phyloP scores from a whole-genome alignment of 1,284 basidiomycete genomes.

The Coniophora puteana region DNA sequence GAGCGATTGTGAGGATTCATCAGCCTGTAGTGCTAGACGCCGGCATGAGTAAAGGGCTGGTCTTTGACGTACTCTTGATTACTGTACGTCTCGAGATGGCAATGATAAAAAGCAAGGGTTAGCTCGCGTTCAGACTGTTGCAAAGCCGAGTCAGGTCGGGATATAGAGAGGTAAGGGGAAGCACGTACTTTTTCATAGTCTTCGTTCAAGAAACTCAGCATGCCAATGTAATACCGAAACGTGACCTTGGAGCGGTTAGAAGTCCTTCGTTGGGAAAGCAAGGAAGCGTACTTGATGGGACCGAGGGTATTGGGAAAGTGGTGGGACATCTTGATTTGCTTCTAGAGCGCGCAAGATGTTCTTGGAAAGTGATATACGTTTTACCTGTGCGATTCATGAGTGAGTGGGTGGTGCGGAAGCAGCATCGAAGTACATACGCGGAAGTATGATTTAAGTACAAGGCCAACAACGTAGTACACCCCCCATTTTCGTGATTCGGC shows the following conservation, averaged over 20 bases:
- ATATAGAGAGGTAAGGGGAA: not conserved
- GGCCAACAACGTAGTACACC: slow-evolving; percentile 89
- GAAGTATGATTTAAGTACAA: slow-evolving; percentile 95
- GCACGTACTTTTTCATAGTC: slow-evolving; percentile 75
- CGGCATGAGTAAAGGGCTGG: not conserved
- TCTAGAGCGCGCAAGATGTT: slow-evolving; percentile 89
- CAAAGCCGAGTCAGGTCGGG: slow-evolving; percentile 2
- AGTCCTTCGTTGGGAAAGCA: slow-evolving; percentile 12
- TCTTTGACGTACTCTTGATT: slow-evolving; percentile 78
- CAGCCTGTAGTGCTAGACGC: not conserved
- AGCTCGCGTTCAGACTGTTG: slow-evolving; percentile 78
- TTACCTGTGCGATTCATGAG: slow-evolving; percentile 51
- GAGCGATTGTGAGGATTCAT: not conserved
- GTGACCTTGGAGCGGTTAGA: slow-evolving; percentile 56
- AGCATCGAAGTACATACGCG: slow-evolving; percentile 49
- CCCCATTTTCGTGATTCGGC: slow-evolving; percentile 89
- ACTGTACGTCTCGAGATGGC: slow-evolving; percentile 58
- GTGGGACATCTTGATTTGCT: slow-evolving; percentile 82
- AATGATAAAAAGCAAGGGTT: slow-evolving; percentile 78
- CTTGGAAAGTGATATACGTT: slow-evolving; percentile 87
- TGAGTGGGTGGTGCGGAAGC: slow-evolving; percentile 2
- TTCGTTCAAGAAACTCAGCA: slow-evolving; percentile 91
- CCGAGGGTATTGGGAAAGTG: slow-evolving; percentile 71
- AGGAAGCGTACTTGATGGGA: slow-evolving; percentile 73
- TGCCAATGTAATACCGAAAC: slow-evolving; percentile 90